A percentile compares a stretch with the other conserved stretches of the same genome.
These are phyloP conservation scores for Alternaria ventricosa DNA, from an alignment of 2,329 filamentous ascomycete genomes.

Conservation along the genomic window DNA sequence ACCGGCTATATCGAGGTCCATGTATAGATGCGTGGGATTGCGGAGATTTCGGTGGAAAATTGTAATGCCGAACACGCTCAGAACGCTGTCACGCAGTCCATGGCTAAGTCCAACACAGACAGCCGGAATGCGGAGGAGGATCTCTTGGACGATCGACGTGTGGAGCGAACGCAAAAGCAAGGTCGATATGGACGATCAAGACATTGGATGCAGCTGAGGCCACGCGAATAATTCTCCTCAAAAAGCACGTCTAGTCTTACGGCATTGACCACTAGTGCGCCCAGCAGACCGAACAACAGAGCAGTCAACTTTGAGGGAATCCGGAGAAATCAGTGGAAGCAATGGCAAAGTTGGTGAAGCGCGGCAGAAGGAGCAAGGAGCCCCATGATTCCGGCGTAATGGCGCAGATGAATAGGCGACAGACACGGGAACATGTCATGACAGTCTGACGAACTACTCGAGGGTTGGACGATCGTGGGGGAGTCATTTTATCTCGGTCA, in stretches of 20 bases:
- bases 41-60: conserved; percentile 7
- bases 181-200: not conserved
- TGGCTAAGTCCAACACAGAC: not conserved
- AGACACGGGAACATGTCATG: conserved; percentile 6
- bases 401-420: conserved; percentile 3
- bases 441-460: conserved; percentile 16
- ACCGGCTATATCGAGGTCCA: not conserved
- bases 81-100: conserved; percentile 2
- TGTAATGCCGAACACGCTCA: not conserved
- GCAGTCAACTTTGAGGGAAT: not conserved
- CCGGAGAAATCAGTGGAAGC: not conserved
- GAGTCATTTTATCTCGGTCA: conserved; percentile 12
- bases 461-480: conserved; percentile 16
- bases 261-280: not conserved
- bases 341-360: not conserved
- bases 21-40: conserved; percentile 5
- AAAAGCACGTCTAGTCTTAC: not conserved
- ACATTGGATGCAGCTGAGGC: not conserved
- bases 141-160: conserved; percentile 5
- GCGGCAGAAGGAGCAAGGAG: conserved; percentile 14
- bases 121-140: conserved; percentile 5
- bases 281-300: not conserved
- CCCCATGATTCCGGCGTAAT: conserved; percentile 16
- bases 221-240: conserved; percentile 2
- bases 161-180: conserved; percentile 12